These are phyloP conservation scores for Ceriops zippeliana DNA, from an alignment of 345 rosid species.

Conservation along the genomic window DNA sequence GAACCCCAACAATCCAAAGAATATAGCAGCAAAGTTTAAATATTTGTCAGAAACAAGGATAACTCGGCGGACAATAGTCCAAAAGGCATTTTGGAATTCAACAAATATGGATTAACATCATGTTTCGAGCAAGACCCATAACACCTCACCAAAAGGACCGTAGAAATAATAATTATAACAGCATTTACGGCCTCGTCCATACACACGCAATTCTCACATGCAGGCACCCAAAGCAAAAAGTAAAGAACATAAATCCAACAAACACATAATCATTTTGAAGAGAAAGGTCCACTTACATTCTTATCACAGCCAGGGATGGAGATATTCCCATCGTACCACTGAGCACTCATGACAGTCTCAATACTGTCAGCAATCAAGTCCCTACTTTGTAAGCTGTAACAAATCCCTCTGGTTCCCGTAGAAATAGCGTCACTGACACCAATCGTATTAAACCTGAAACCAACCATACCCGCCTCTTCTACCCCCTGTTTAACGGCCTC, in stretches of 20 bases:
- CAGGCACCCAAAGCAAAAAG: too few species aligned
- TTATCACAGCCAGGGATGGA: slow-evolving; percentile 98
- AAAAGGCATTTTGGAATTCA: too few species aligned
- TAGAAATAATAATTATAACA: too few species aligned
- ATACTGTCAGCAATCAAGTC: slow-evolving; percentile 98
- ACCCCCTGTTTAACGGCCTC: slow-evolving; percentile 93
- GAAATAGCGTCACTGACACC: slow-evolving; percentile 97
- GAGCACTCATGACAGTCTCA: slow-evolving; percentile 98
- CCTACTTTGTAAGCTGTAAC: slow-evolving; percentile 87
- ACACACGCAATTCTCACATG: too few species aligned
- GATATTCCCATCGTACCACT: slow-evolving; percentile 96
- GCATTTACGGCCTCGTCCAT: not conserved
- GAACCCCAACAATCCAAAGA: not conserved
- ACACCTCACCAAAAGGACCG: too few species aligned
- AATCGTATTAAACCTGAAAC: slow-evolving; percentile 87
- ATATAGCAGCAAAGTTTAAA: too few species aligned
- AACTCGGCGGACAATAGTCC: too few species aligned
- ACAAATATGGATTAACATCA: too few species aligned
- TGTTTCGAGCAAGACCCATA: too few species aligned
- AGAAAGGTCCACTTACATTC: slow-evolving; percentile 51
- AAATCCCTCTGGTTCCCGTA: slow-evolving; percentile 96
- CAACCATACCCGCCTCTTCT: slow-evolving; percentile 76
- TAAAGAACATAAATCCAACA: too few species aligned
- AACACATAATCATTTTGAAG: not conserved
- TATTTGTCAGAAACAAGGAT: too few species aligned